Conservation (phyloP, 305 asterid species). For the Plantago lanceolata region DNA sequence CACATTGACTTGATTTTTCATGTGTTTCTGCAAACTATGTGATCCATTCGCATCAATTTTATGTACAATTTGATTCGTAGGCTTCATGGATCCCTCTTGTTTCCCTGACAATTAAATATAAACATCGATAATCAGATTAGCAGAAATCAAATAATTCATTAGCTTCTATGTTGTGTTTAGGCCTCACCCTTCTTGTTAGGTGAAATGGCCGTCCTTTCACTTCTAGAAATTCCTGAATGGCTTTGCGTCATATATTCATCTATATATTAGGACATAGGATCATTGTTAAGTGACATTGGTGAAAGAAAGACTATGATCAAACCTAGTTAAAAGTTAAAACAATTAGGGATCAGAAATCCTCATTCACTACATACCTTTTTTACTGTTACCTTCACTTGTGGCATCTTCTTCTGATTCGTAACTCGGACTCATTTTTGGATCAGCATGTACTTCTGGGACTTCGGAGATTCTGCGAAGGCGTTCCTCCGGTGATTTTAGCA, state of each 20-base stretch:
- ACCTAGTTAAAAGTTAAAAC: constrained; percentile 14
- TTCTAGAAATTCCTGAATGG: constrained; percentile 23
- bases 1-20: constrained; percentile 30
- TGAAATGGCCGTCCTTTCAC: constrained; percentile 34
- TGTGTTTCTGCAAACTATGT: constrained; percentile 30
- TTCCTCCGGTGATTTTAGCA: constrained; percentile 71
- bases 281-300: background rate
- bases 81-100: constrained; percentile 25
- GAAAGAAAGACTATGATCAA: constrained; percentile 2
- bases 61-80: constrained; percentile 31
- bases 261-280: constrained; percentile 27
- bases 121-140: constrained; percentile 24
- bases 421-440: constrained; percentile 71
- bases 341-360: constrained; percentile 12
- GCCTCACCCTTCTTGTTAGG: constrained; percentile 35
- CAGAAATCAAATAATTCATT: constrained; percentile 3
- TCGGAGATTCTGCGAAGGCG: constrained; percentile 58
- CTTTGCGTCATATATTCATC: constrained; percentile 32
- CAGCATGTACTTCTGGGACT: constrained; percentile 74
- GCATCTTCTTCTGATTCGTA: constrained; percentile 70
- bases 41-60: constrained; percentile 39
- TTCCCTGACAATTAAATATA: constrained; percentile 11
- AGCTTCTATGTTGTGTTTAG: constrained; percentile 11
- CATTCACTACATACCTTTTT: constrained; percentile 37
- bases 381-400: constrained; percentile 27